A percentile compares a stretch with the other conserved stretches of the same genome.
phyloP scores from a whole-genome alignment of 352 stramenopile genomes.

The Pythium aristosporum region DNA sequence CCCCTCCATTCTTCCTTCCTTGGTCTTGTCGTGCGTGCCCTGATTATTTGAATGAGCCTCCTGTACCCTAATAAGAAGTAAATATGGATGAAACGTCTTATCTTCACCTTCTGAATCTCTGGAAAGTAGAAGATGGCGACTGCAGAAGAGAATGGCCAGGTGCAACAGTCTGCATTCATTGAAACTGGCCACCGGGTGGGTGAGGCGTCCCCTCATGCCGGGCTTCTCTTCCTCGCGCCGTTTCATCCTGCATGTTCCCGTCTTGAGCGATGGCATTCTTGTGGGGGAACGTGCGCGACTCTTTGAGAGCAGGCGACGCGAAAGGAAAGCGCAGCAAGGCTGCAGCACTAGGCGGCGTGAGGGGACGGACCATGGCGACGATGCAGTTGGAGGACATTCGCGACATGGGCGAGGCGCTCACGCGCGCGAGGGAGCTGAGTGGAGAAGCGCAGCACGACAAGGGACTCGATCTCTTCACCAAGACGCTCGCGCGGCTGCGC shows the following conservation, averaged over 20 bases:
- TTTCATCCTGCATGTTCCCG: not conserved
- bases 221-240: not conserved
- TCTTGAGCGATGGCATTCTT: not conserved
- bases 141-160: not conserved
- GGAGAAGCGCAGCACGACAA: conserved; percentile 64
- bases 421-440: conserved; percentile 57
- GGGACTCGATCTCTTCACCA: conserved; percentile 55
- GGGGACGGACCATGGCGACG: conserved; percentile 26
- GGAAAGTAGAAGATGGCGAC: no score
- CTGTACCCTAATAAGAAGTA: conserved; percentile 12
- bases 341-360: not conserved
- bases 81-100: conserved; percentile 4
- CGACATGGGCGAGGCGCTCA: conserved; percentile 64
- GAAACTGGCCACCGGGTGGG: not conserved
- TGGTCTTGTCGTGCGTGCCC: not conserved
- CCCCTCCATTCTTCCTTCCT: conserved; percentile 1
- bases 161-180: not conserved
- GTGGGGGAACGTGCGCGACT: not conserved
- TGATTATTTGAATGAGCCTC: conserved; percentile 7
- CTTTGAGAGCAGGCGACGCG: not conserved
- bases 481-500: conserved; percentile 53
- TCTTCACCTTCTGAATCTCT: not conserved
- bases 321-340: not conserved
- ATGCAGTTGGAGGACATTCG: conserved; percentile 68
- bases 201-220: not conserved